phyloP scores from a whole-genome alignment of 2,329 filamentous ascomycete genomes.

The Fusarium sublunatum region DNA sequence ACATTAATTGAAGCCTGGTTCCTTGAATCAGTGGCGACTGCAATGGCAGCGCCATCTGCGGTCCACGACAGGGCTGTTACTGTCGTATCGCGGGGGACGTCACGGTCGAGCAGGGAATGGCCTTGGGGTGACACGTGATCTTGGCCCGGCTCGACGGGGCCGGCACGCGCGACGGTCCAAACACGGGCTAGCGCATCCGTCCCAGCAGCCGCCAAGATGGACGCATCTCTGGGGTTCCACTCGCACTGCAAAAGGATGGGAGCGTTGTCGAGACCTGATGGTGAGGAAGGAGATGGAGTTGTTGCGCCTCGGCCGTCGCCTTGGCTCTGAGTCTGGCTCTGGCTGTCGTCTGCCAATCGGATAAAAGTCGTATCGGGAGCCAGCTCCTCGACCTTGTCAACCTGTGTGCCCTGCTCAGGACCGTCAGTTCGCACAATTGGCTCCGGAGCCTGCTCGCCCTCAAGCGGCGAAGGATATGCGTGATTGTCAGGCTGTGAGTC shows the following conservation, averaged over 20 bases:
- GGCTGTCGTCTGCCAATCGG: constrained; percentile 61
- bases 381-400: constrained; percentile 72
- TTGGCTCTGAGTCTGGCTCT: constrained; percentile 49
- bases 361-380: constrained; percentile 70
- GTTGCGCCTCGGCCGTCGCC: constrained; percentile 50
- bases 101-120: constrained; percentile 63
- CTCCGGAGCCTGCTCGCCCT: constrained; percentile 66
- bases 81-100: constrained; percentile 62
- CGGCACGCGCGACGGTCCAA: constrained; percentile 71
- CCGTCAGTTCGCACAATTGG: constrained; percentile 68
- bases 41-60: constrained; percentile 65
- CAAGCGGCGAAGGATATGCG: constrained; percentile 73
- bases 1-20: constrained; percentile 65
- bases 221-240: constrained; percentile 74
- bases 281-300: constrained; percentile 51
- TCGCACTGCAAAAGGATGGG: constrained; percentile 75
- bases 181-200: constrained; percentile 77
- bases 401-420: constrained; percentile 72
- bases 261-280: constrained; percentile 60
- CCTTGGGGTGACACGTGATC: constrained; percentile 56
- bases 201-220: constrained; percentile 73
- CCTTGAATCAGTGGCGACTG: constrained; percentile 67
- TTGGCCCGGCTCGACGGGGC: constrained; percentile 54
- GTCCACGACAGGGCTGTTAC: constrained; percentile 72
- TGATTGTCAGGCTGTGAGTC: constrained; percentile 66